Base-by-base conservation (phyloP, 192 early-diverging fungal species). In the Coemansia sp. region DNA sequence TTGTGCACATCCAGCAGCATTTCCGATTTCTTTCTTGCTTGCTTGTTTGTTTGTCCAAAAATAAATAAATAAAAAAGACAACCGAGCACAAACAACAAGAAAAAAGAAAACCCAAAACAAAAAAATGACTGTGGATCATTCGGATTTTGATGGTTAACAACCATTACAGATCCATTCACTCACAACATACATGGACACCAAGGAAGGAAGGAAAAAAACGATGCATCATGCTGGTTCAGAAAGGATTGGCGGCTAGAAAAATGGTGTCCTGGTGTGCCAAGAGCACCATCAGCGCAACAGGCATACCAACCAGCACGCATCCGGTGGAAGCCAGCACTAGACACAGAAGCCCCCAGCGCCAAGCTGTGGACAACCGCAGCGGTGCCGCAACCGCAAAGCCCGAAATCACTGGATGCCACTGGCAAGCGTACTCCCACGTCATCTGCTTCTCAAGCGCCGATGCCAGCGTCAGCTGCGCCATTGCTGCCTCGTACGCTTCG, bases 391-490 rank as follows among this genome's bases (percentile, higher is more conserved):
- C 69, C 8, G 73, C 57, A 19, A 81, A 81, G 70, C 78, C 76
- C 36, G 71, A 64, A 26, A 81, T 54, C 47, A 76, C 22, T 57
- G 78, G 78, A 54, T 81, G 78, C 18, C 72, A 70, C 42, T 67
- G 64, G 63, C 78, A 76, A 37, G 73, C 73, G 43, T 76, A 81
- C 57, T 81, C 74, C 78, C 78, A 81, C 36, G 63, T 64, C 58
- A 72, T 59, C 61, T 73, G 73, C 69, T 65, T 64, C 41, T 68
- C 69, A 61, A 72, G 68, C 65, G 71, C 66, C n/a, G 45, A 51
- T 39, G 66, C 43, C 42, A 69, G 41, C 8, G 72, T 41, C 45
- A 64, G 58, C 49, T 67, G 72, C 32, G 72, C 71, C 61, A 65
- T 58, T 7, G 37, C 37, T 2, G 22, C 40, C 5, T 45, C 13